Conservation (phyloP, 352 stramenopile species). For the Phytophthora tentaculata region DNA sequence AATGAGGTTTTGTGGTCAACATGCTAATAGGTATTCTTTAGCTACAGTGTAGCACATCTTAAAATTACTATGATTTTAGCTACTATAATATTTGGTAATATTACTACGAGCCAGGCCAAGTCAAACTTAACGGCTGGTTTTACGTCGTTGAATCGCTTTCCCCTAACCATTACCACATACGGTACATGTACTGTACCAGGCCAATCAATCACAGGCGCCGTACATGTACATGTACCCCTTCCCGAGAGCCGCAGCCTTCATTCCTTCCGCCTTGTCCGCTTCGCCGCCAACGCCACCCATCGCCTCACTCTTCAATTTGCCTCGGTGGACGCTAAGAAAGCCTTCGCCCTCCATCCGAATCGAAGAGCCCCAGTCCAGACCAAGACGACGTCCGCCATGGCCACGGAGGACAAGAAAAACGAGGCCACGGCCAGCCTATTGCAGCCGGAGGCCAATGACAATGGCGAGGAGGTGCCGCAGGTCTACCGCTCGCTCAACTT, state of each 20-base stretch:
- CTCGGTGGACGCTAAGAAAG: conserved; percentile 21
- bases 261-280: neutral
- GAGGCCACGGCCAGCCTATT: conserved; percentile 35
- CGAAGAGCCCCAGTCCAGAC: conserved; percentile 21
- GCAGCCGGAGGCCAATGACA: conserved; percentile 35
- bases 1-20: too few relatives aligned
- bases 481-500: conserved; percentile 77
- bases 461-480: conserved; percentile 49
- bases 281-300: conserved; percentile 3
- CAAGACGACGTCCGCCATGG: conserved; percentile 20
- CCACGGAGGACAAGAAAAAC: conserved; percentile 24
- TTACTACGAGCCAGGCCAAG: neutral
- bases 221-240: too few relatives aligned
- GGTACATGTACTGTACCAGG: neutral
- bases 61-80: too few relatives aligned
- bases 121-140: neutral
- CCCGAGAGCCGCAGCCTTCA: neutral
- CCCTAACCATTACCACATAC: neutral
- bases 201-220: neutral
- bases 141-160: neutral
- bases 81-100: neutral
- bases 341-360: conserved; percentile 23
- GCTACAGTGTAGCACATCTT: too few relatives aligned
- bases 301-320: conserved; percentile 42
- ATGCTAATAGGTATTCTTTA: too few relatives aligned